phyloP scores from a whole-genome alignment of 2,329 filamentous ascomycete species.

The Penicillium vulpinum region DNA sequence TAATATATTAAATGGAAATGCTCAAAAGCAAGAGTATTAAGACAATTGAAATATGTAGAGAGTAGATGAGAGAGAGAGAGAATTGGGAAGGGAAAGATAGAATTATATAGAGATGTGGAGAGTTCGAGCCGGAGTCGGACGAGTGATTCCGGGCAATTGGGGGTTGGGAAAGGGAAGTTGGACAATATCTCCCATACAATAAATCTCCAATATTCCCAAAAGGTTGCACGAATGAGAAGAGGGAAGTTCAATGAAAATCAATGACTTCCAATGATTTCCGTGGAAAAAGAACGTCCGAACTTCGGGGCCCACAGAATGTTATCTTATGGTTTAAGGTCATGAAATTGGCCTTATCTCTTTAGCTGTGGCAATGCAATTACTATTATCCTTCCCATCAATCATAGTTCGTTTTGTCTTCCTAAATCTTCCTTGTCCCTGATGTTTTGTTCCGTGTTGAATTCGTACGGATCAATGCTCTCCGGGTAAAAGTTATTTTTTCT shows the following conservation, averaged over 20 bases:
- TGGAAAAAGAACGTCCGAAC: conserved; percentile 32
- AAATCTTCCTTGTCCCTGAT: conserved; percentile 4
- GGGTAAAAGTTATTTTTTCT: background rate
- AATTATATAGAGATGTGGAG: conserved; percentile 26
- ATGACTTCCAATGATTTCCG: conserved; percentile 13
- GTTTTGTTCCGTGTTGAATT: conserved; percentile 22
- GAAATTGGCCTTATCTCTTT: conserved; percentile 35
- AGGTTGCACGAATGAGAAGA: conserved; percentile 15
- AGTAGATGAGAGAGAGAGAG: conserved; percentile 15
- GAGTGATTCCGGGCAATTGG: conserved; percentile 21
- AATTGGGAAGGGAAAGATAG: conserved; percentile 17
- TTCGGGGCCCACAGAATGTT: conserved; percentile 32
- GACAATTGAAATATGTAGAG: background rate
- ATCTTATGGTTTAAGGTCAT: conserved; percentile 41
- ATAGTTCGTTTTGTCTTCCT: conserved; percentile 4
- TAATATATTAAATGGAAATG: background rate
- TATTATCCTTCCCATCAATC: conserved; percentile 21
- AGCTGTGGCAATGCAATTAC: conserved; percentile 10
- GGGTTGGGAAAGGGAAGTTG: conserved; percentile 9
- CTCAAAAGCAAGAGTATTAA: conserved; percentile 16
- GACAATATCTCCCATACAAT: conserved; percentile 9
- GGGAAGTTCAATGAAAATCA: conserved; percentile 4
- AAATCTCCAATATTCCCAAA: no score
- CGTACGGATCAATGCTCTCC: conserved; percentile 27
- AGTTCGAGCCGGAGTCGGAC: conserved; percentile 36